Conservation (phyloP, 2,329 filamentous ascomycete species). For the Xylariaceae sp. region DNA sequence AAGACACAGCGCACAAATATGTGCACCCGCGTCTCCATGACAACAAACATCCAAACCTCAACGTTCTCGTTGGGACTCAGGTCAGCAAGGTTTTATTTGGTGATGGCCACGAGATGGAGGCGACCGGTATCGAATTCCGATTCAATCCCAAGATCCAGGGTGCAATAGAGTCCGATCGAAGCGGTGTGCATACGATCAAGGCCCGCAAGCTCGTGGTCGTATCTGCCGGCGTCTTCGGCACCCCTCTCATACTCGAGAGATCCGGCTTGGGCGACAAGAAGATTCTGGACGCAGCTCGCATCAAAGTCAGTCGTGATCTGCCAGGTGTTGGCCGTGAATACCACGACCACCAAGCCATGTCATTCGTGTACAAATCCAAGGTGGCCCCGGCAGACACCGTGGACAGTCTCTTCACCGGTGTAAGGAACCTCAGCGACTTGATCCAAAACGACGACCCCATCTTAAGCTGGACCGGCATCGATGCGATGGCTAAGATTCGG, state of each 20-base stretch:
- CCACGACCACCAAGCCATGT: conserved; percentile 36
- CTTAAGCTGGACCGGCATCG: conserved; percentile 10
- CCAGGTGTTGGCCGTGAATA: conserved; percentile 46
- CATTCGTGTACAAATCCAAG: neutral
- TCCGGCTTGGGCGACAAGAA: neutral
- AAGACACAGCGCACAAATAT: too few relatives aligned
- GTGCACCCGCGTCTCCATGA: too few relatives aligned
- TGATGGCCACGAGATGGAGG: neutral
- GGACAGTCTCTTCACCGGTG: neutral
- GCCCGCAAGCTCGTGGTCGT: conserved; percentile 31
- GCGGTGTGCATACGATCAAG: conserved; percentile 24
- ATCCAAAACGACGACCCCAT: neutral
- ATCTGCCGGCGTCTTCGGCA: conserved; percentile 1
- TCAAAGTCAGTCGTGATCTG: conserved; percentile 35
- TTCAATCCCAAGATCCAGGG: neutral
- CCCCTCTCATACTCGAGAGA: conserved; percentile 2
- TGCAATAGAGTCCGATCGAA: neutral
- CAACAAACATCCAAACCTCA: conserved; percentile 48
- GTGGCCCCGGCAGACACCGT: neutral
- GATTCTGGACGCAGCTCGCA: conserved; percentile 30
- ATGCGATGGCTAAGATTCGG: conserved; percentile 6
- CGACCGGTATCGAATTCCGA: conserved; percentile 7
- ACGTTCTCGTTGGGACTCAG: conserved; percentile 51
- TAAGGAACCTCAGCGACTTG: neutral
- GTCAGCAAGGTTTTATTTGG: conserved; percentile 29